phyloP scores from a whole-genome alignment of 1,284 basidiomycete genomes.

The Golubevia sp. region DNA sequence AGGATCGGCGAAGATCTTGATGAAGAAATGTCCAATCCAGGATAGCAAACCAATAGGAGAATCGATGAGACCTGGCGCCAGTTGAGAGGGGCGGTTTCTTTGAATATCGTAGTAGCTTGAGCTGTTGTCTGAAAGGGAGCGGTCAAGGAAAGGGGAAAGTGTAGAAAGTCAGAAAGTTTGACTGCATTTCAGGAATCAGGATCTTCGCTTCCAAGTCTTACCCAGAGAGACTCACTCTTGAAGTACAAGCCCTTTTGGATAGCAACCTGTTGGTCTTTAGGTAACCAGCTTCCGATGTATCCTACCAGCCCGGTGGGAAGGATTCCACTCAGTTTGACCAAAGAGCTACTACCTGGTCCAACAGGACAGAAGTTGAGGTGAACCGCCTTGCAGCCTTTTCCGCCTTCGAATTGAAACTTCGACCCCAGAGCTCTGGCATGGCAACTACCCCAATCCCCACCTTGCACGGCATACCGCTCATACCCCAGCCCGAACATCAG shows the following conservation, averaged over 20 bases:
- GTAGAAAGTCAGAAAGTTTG: conserved; percentile 14
- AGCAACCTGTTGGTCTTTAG: no score
- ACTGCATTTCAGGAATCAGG: conserved; percentile 19
- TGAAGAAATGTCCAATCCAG: conserved; percentile 30
- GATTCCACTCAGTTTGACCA: conserved; percentile 23
- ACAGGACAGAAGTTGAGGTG: conserved; percentile 50
- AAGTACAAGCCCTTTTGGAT: conserved; percentile 9
- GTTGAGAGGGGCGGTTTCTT: conserved; percentile 22
- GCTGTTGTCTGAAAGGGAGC: conserved; percentile 2
- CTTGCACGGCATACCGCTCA: no score
- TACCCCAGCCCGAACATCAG: conserved; percentile 4
- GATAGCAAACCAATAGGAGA: conserved; percentile 36
- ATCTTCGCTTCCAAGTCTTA: conserved; percentile 14
- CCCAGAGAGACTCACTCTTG: neutral
- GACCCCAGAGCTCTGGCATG: no score
- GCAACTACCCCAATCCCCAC: no score
- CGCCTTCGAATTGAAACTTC: no score
- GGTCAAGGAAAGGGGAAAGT: no score
- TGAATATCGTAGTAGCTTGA: conserved; percentile 40
- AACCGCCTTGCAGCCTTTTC: conserved; percentile 17
- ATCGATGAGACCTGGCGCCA: conserved; percentile 31
- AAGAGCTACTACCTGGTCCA: conserved; percentile 12
- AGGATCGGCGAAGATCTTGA: no score
- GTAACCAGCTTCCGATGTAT: no score
- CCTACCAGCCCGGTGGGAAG: conserved; percentile 21